These are phyloP conservation scores for Curvularia eragrostidis DNA, from an alignment of 2,329 filamentous ascomycete genomes.

Conservation along the genomic window DNA sequence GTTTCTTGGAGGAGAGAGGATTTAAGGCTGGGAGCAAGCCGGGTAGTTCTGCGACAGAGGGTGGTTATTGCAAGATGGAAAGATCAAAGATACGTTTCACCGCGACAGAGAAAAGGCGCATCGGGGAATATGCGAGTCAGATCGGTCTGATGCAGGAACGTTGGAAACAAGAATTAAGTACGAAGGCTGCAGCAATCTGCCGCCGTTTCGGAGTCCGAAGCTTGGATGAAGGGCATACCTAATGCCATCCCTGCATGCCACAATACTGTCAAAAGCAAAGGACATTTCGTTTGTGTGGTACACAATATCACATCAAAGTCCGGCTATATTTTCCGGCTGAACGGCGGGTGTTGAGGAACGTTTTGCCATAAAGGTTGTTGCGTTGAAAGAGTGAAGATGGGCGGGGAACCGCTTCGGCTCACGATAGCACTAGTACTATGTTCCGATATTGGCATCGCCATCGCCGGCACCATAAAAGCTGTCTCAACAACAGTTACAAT, in stretches of 20 bases:
- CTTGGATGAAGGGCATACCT: background rate
- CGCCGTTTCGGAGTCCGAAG: background rate
- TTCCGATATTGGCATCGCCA: background rate
- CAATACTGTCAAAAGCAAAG: background rate
- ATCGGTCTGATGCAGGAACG: background rate
- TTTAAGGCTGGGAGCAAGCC: background rate
- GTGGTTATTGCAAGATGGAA: background rate
- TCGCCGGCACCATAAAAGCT: background rate
- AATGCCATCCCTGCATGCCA: background rate
- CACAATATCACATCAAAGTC: background rate
- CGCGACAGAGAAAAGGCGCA: background rate
- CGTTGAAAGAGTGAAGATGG: background rate
- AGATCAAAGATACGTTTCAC: background rate
- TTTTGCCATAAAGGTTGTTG: constrained; percentile 1
- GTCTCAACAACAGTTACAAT: background rate
- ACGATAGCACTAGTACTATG: background rate
- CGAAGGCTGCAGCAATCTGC: background rate
- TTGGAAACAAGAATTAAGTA: too few species aligned
- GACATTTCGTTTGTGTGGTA: background rate
- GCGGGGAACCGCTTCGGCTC: constrained; percentile 15
- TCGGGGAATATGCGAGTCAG: background rate
- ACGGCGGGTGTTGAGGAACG: background rate
- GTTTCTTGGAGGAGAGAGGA: too few species aligned
- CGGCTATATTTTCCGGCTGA: background rate
- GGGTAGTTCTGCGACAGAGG: background rate